Base-by-base conservation (phyloP, 2,329 filamentous ascomycete species). In the Fusarium oxysporum region DNA sequence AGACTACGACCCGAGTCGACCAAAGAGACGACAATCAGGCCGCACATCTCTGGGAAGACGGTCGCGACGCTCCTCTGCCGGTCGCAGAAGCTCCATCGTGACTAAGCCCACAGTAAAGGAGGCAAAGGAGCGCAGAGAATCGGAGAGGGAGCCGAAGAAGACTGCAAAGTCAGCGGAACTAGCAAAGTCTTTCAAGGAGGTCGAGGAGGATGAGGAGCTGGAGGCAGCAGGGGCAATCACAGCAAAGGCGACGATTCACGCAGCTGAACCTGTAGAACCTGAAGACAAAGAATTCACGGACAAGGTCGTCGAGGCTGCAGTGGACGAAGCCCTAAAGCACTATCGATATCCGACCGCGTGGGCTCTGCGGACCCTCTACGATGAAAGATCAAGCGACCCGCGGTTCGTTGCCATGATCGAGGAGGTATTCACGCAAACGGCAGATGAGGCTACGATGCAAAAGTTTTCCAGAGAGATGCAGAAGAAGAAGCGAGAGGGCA, bases 341-440 rank as follows among this genome's bases (percentile, higher is more conserved):
- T 84, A 84, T 69, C 87, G 88, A 65, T 91, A 89, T 78, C 88
- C 89, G 60, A 91, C 89, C 13, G 90, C 90, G 5, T 91, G 86
- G 83, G 89, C 90, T 45, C 82, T 92, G 66, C 85, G 89, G 59
- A 86, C 85, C 19, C 83, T 91, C 67, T 91, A 90, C 79, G 88
- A 91, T 72, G 88, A 91, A 76, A 85, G 87, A 67, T 83, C 83
- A 48, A 79, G 81, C 43, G 84, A 90, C 72, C 80, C 84, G 21
- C 81, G 82, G 40, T 89, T 91, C 75, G 82, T 91, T 65, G 81
- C 83, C 69, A 86, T 91, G 83, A 81, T 91, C 50, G 87, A 89
- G 79, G 85, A 87, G 67, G 84, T 91, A 48, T 90, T 87, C 78
- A 83, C 84, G 72, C 88, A 90, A 76, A 87, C 85, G 23, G 89